Percentiles rank a stretch among this genome's conserved stretches.
Evolutionary conservation across 2,329 filamentous ascomycete species (phyloP).

Genomic region (Xylaria sp.): DNA sequence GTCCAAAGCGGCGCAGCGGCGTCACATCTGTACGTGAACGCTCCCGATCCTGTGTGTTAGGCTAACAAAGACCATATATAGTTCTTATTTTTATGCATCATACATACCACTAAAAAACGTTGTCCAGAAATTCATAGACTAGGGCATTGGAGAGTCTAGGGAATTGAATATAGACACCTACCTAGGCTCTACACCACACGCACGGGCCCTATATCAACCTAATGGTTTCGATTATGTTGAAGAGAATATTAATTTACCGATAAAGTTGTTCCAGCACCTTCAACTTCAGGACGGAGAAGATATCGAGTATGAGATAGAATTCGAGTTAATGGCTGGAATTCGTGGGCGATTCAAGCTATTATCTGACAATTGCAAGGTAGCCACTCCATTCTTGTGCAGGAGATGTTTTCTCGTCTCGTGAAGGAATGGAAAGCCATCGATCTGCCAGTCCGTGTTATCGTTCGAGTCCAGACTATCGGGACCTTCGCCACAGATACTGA

Average conservation of each 20-base stretch:
- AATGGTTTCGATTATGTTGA: constrained; percentile 32
- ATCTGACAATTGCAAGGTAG: no score
- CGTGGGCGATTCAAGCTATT: no score
- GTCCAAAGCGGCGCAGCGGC: constrained; percentile 23
- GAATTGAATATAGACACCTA: constrained; percentile 33
- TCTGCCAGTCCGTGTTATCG: no score
- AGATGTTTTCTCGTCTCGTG: no score
- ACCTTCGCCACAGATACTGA: no score
- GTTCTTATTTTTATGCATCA: constrained; percentile 34
- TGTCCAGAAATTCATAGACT: constrained; percentile 33
- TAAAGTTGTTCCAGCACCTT: no score
- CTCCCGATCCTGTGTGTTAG: not conserved
- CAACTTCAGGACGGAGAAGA: no score
- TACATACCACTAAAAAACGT: constrained; percentile 31
- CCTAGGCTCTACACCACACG: constrained; percentile 32
- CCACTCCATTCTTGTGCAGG: no score
- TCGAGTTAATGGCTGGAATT: no score
- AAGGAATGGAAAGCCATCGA: no score
- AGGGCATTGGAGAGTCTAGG: constrained; percentile 32
- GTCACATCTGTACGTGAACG: constrained; percentile 31
- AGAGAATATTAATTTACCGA: constrained; percentile 31
- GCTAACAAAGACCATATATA: not conserved
- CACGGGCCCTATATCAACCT: constrained; percentile 31
- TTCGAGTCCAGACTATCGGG: no score
- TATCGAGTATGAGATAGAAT: no score